Base-by-base conservation (phyloP, 495 filamentous ascomycete genomes). In the Aspergillus bridgeri region DNA sequence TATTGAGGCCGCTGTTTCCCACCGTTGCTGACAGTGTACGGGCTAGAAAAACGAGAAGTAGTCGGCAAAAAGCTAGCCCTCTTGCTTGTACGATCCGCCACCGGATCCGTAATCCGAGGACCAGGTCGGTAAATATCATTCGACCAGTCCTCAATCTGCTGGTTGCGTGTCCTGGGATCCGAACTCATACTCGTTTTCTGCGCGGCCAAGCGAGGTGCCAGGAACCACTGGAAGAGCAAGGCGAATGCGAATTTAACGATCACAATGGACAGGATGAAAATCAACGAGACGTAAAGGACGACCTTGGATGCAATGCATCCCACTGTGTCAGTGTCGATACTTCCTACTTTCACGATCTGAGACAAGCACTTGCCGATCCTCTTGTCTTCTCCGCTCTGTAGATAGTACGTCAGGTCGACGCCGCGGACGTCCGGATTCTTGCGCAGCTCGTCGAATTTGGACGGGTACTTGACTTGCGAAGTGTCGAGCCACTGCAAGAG, bases 251-350 rank as follows among this genome's bases (percentile, higher is more conserved):
- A 99, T 61, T 96, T 94, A 60, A 89, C 82, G 18, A 81, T 67
- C 8, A 98, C 95, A 54, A 98, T 90, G 21, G 90, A 85, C 23
- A 99, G 76, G 71, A 99, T 99, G 74, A 99, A 89, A 51, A 89
- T 86, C 59, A 99, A 77, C 5, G 93, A 94, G 38, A 96, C 84
- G 62, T 98, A 99, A 27, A 99, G 88, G 8, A 99, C 95, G 17
- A 99, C 93, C 70, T 96, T 88, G 51, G 92, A 95, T 1, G 95
- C 95, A 63, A 99, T 98, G 72, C 95, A 99, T 13, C 95, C 95
- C 8, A 99, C 90, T 3, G 91, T 96, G 61, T 92, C 91, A 0
- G 94, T 97, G 68, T 98, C 95, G 56, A 99, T 89, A 15, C 89
- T 90, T 15, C 95, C 95, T 23, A 99, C 95, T 65, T 91, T 92